Base-by-base conservation (phyloP, 208 protist species). In the Leishmania martiniquensis region DNA sequence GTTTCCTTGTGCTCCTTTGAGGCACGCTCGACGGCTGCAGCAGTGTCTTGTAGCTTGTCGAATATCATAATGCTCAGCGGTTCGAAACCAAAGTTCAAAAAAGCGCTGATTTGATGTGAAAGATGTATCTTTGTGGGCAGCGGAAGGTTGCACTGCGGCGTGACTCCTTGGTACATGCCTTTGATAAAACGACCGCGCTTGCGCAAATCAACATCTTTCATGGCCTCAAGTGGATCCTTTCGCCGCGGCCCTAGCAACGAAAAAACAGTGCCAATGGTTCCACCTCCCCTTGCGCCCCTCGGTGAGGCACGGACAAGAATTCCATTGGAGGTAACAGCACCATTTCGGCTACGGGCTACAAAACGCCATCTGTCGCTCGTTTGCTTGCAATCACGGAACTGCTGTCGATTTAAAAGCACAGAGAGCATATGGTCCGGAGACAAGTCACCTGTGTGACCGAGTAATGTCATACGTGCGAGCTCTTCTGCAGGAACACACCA, bases 41-140 rank as follows among this genome's bases (percentile, higher is more conserved):
- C 86, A 15, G 71, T 84, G 13, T 81, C 75, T 37, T 85, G 80
- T 49, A 96, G 39, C 29, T 75, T 55, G 55, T 57, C 12, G 85
- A 89, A 94, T 20, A 74, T 75, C 91, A 97, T 97, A 22, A 72
- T 85, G 67, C 77, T 93, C 13, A 97, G 84, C 29, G 90, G 90
- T 62, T 97, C 93, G 85, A 97, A 96, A 17, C 93, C 93, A 73
- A 91, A 90, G 54, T 86, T 86, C 59, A 97, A 76, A 85, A 97
- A 95, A 1, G 90, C 89, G 70, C 89, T 86, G 74, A 77, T 91
- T 82, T 97, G 91, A 68, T 94, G 87, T 34, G 93, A 77, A 15
- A 97, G 89, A 49, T 92, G 81, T 65, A 96, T 91, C 85, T 95
- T 93, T 1, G 90, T 97, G 5, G 88, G 89, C 20, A 97, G 81